These are phyloP conservation scores for Phylloporus sp. DNA, from an alignment of 768 basidiomycete genomes.

Conservation along the genomic window DNA sequence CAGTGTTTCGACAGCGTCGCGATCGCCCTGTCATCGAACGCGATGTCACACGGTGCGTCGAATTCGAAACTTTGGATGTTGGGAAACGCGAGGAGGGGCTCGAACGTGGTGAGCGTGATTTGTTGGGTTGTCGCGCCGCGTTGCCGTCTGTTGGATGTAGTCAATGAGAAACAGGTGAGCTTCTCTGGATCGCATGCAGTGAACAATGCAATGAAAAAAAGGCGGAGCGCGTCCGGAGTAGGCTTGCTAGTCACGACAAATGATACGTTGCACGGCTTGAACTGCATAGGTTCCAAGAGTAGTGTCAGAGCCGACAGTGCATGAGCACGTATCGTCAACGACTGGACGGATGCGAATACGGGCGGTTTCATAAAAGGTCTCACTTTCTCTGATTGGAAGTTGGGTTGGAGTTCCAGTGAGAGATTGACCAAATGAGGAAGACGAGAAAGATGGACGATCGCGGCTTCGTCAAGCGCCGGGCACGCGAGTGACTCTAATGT, in stretches of 20 bases:
- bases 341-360: slow-evolving; percentile 12
- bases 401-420: slow-evolving; percentile 10
- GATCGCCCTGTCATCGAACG: slow-evolving; percentile 20
- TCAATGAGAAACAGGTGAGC: slow-evolving; percentile 10
- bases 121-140: background rate
- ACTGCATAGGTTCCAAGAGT: slow-evolving; percentile 16
- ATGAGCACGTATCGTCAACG: slow-evolving; percentile 8
- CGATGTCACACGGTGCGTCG: slow-evolving; percentile 18
- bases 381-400: slow-evolving; percentile 15
- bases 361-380: slow-evolving; percentile 8
- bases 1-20: slow-evolving; percentile 17
- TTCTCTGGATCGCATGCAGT: slow-evolving; percentile 8
- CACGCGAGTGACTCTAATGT: slow-evolving; percentile 17
- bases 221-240: slow-evolving; percentile 14
- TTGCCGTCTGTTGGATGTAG: background rate
- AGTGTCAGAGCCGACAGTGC: slow-evolving; percentile 17
- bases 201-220: slow-evolving; percentile 20
- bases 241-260: slow-evolving; percentile 13
- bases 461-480: slow-evolving; percentile 17
- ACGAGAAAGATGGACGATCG: slow-evolving; percentile 22
- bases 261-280: slow-evolving; percentile 12
- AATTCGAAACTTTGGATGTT: slow-evolving; percentile 12
- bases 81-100: slow-evolving; percentile 15
- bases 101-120: slow-evolving; percentile 14
- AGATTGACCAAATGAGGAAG: slow-evolving; percentile 16